Evolutionary conservation across 495 filamentous ascomycete genomes (phyloP), one percentile per base, ranked within the genome.

Genomic region (Platismatia glauca): DNA sequence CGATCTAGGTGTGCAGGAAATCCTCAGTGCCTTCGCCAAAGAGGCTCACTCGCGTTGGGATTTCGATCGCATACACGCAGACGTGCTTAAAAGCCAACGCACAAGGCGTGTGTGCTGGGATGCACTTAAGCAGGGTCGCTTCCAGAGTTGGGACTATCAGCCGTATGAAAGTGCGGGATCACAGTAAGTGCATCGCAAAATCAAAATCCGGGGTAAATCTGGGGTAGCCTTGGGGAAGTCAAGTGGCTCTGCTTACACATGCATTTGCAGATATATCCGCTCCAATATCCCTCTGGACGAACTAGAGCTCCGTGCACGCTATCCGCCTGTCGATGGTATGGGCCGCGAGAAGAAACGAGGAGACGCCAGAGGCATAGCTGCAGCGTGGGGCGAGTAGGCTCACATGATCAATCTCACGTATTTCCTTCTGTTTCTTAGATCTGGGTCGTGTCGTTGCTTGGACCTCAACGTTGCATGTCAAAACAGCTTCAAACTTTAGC

Each of bases 131-230:
- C 76, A 83, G 73, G 90, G 90, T 41, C 75, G 75, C 35, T 89
- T 84, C 37, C 79, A 80, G 0, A 77, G 80, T 64, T 96, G 90
- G 90, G 90, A 96, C 69, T 87, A 84, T 69, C 81, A 91, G 72
- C 89, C 89, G 0, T 75, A 74, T 15, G 83, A 88, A 64, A 87
- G 91, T 72, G 85, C 87, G 12, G 78, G 82, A 29, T 53, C 50
- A 20, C 67, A 79, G 84, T 35, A 89, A 91, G 80, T 89, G 80
- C 68, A 79, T 72, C 3, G 8, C 24, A 15, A 6, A 57, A 15
- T 57, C 43, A 15, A 39, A 33, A 29, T n/a, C 55, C 22, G 24
- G 16, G 43, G 34, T 41, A 64, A 56, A 60, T 41, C 52, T 31
- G 24, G 18, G 38, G 31, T 24, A 2, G 35, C 16, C 5, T 6